Evolutionary conservation across 1,139 yeast genomes (phyloP).

Genomic region (Blastobotrys serpentis): DNA sequence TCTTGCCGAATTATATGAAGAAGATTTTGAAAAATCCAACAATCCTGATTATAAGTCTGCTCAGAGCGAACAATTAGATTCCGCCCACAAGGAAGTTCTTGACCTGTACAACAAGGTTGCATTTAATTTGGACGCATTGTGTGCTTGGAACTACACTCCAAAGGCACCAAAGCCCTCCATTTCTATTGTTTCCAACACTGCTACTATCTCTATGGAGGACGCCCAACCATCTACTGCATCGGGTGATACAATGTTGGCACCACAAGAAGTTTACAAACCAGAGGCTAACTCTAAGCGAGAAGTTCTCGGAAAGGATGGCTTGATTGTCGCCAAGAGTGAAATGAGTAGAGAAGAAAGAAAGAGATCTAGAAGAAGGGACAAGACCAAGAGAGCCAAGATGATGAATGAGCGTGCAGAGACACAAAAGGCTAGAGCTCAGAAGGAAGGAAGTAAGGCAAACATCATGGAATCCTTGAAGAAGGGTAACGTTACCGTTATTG

Average conservation of each 20-base stretch:
- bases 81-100: slow-evolving; percentile 75
- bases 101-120: slow-evolving; percentile 61
- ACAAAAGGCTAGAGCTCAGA: slow-evolving; percentile 39
- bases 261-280: slow-evolving; percentile 86
- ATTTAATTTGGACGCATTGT: slow-evolving; percentile 78
- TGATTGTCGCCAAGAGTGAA: slow-evolving; percentile 80
- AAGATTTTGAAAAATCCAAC: slow-evolving; percentile 60
- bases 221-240: slow-evolving; percentile 89
- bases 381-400: slow-evolving; percentile 71
- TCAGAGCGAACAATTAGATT: slow-evolving; percentile 60
- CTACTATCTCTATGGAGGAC: slow-evolving; percentile 90
- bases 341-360: slow-evolving; percentile 83
- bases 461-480: slow-evolving; percentile 71
- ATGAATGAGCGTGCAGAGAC: slow-evolving; percentile 43
- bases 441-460: slow-evolving; percentile 58
- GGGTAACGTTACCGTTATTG: slow-evolving; percentile 77
- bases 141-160: slow-evolving; percentile 92
- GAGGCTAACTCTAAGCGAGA: slow-evolving; percentile 53
- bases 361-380: slow-evolving; percentile 79
- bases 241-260: slow-evolving; percentile 77
- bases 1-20: slow-evolving; percentile 89
- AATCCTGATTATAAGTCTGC: slow-evolving; percentile 38
- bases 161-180: slow-evolving; percentile 79
- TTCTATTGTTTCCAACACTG: slow-evolving; percentile 75
- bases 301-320: slow-evolving; percentile 74